phyloP scores from a whole-genome alignment of 2,329 filamentous ascomycete species.

The Xylaria hypoxylon region DNA sequence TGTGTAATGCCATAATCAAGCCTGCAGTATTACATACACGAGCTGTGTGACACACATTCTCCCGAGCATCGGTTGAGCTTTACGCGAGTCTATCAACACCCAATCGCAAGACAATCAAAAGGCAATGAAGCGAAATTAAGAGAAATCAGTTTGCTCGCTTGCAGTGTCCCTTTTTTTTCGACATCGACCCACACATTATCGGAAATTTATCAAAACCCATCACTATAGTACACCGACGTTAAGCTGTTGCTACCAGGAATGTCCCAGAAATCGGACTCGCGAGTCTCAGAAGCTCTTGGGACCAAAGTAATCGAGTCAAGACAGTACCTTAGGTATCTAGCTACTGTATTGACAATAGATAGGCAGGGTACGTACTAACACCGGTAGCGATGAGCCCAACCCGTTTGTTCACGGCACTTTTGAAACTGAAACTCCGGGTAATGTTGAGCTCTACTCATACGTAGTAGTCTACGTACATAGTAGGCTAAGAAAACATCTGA shows the following conservation, averaged over 20 bases:
- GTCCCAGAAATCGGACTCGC: conserved; percentile 6
- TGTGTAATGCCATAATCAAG: conserved; percentile 25
- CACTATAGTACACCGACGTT: conserved; percentile 20
- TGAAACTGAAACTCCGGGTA: conserved; percentile 38
- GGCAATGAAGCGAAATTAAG: conserved; percentile 9
- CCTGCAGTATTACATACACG: conserved; percentile 2
- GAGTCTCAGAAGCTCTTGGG: conserved; percentile 11
- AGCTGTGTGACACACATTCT: conserved; percentile 7
- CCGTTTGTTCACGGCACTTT: conserved; percentile 17
- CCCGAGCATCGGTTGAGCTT: not conserved
- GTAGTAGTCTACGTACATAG: too few relatives aligned
- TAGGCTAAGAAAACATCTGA: conserved; percentile 30
- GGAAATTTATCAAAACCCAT: conserved; percentile 34
- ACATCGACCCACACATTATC: conserved; percentile 21
- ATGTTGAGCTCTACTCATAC: conserved; percentile 16
- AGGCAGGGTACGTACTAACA: not conserved
- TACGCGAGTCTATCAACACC: not conserved
- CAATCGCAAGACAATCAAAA: conserved; percentile 5
- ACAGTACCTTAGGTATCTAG: not conserved
- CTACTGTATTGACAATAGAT: not conserved
- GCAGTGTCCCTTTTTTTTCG: conserved; percentile 15
- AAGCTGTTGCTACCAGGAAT: conserved; percentile 28
- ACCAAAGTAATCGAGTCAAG: not conserved
- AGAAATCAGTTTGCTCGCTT: conserved; percentile 26
- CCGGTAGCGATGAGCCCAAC: not conserved